These are phyloP conservation scores for Herpetospermum pedunculosum DNA, from an alignment of 306 rosid genomes.

Conservation along the genomic window DNA sequence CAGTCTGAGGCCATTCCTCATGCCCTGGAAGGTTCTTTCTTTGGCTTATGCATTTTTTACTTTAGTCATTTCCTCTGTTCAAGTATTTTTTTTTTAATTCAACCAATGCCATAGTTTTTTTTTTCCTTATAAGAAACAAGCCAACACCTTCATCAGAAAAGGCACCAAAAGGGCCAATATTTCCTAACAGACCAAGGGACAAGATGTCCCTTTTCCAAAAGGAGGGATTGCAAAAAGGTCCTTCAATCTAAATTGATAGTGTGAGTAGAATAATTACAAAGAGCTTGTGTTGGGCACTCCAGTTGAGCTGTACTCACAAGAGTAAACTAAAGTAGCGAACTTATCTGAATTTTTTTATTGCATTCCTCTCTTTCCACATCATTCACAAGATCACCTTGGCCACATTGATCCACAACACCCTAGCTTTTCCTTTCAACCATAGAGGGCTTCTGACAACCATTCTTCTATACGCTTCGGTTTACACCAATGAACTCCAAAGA, in stretches of 20 bases:
- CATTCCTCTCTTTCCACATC: neutral
- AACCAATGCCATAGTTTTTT: neutral
- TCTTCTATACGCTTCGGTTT: too few relatives aligned
- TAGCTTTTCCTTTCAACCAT: neutral
- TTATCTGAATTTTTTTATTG: neutral
- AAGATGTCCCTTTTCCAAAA: too few relatives aligned
- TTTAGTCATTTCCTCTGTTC: neutral
- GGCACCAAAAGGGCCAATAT: neutral
- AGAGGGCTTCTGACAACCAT: neutral
- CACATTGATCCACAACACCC: neutral
- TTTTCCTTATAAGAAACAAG: neutral
- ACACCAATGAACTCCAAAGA: neutral
- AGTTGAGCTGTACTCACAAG: neutral
- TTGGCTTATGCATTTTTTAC: neutral
- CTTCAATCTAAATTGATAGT: too few relatives aligned
- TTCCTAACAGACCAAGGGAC: neutral
- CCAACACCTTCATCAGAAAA: neutral
- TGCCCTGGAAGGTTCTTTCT: conserved; percentile 32
- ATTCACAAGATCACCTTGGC: neutral
- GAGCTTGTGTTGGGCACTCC: neutral
- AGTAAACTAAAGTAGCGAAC: neutral
- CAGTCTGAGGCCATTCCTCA: conserved; percentile 60
- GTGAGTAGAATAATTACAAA: neutral
- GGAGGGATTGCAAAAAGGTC: neutral
- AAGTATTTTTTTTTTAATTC: neutral